Base-by-base conservation (phyloP, 768 basidiomycete genomes). In the Paxillus involutus region DNA sequence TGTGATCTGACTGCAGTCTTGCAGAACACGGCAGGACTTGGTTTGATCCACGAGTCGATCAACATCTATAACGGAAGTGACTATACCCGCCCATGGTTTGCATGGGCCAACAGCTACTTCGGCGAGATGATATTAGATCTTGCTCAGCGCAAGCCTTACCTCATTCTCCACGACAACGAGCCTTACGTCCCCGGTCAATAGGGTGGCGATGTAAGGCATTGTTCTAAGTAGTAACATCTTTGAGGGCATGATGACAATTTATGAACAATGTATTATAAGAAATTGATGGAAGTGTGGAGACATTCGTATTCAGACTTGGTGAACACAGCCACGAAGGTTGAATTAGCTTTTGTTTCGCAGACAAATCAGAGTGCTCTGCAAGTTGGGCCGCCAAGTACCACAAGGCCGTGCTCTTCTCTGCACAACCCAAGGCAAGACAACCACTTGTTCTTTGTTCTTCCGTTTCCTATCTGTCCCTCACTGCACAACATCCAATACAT, bases 51-150 rank as follows among this genome's bases (percentile, higher is more conserved):
- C 63, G 89, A 91, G 67, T 86, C 85, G 2, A 79, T 84, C 59
- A 79, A 78, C 9, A 85, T 90, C 53, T 84, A 85, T 67, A 68
- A 83, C 33, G 59, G 68, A 17, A 71, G 69, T 14, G 75, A 77
- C 26, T 89, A 87, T 62, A 89, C 86, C 35, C 77, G 88, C 19
- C 76, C 82, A 17, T 90, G 88, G 88, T 90, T 90, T 68, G 88
- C 89, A 19, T 90, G 88, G 88, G 89, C 84, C 13, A 89, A 89
- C 66, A 87, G 86, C 68, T 91, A 86, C 68, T 91, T 90, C 63
- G 83, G 89, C 35, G 89, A 91, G 73, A 89, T 90, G 86, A 73
- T 91, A 17, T 69, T 91, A 50, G 88, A 91, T 60, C 74, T 91
- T 33, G 89, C 89, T 40, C 74, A 81, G 58, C 77, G 88, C 55